These are phyloP conservation scores for Fusarium anthophilum DNA, from an alignment of 2,329 filamentous ascomycete genomes.

Conservation along the genomic window DNA sequence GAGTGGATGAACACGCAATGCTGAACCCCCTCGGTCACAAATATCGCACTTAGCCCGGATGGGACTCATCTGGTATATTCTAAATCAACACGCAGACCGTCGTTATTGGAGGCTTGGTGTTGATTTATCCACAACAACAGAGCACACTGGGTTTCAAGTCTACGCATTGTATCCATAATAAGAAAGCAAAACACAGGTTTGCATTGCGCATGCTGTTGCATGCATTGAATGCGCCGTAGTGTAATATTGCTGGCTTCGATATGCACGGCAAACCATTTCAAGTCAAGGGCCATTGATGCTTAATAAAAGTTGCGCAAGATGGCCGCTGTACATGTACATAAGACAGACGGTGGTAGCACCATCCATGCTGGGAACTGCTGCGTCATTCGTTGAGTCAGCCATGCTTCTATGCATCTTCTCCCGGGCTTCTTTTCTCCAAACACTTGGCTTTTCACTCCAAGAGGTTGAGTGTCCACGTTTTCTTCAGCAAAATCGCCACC, in stretches of 20 bases:
- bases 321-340: background rate
- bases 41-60: background rate
- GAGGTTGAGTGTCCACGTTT: conserved; percentile 23
- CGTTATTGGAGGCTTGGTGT: conserved; percentile 20
- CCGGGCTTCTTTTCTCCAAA: conserved; percentile 20
- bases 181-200: conserved; percentile 2
- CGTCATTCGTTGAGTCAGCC: conserved; percentile 27
- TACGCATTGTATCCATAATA: background rate
- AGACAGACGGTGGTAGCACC: background rate
- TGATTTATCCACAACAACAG: conserved; percentile 13
- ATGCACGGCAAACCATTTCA: conserved; percentile 10
- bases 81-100: conserved; percentile 1
- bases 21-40: conserved; percentile 2
- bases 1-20: conserved; percentile 18
- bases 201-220: conserved; percentile 17
- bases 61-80: background rate
- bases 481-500: conserved; percentile 21
- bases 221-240: conserved; percentile 11
- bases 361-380: conserved; percentile 8
- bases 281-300: background rate
- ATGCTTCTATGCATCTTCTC: conserved; percentile 26
- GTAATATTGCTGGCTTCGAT: background rate
- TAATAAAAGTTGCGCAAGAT: background rate
- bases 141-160: conserved; percentile 20
- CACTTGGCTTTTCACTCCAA: conserved; percentile 2